These are phyloP conservation scores for Ustilaginoidea virens DNA, from an alignment of 2,329 filamentous ascomycete genomes.

Conservation along the genomic window DNA sequence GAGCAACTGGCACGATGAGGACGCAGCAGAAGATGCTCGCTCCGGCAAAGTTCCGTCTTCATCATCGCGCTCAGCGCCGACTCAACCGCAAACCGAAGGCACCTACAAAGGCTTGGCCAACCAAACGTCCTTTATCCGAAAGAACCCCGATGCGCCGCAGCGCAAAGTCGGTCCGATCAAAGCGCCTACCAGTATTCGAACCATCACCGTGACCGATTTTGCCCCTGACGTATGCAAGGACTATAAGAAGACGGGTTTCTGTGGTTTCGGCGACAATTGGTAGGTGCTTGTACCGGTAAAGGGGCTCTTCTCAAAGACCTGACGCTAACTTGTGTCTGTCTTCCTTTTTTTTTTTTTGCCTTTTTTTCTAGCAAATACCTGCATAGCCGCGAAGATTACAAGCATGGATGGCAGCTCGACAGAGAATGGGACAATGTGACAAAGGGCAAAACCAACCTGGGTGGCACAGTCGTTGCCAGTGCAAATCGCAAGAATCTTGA, in stretches of 20 bases:
- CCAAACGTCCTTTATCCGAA: constrained; percentile 60
- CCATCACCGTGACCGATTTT: constrained; percentile 80
- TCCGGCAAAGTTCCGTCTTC: constrained; percentile 41
- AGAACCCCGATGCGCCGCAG: constrained; percentile 58
- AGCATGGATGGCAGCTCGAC: constrained; percentile 92
- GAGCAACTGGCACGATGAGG: constrained; percentile 78
- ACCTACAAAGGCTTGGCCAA: constrained; percentile 65
- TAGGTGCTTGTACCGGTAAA: constrained; percentile 22
- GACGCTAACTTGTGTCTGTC: constrained; percentile 1
- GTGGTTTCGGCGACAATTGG: constrained; percentile 27
- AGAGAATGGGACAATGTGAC: constrained; percentile 80
- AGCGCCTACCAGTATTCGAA: constrained; percentile 76
- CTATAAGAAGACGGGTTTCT: constrained; percentile 58
- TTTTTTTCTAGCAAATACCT: constrained; percentile 42
- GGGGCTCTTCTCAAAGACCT: background rate
- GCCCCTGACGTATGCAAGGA: constrained; percentile 93
- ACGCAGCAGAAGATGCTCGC: constrained; percentile 29
- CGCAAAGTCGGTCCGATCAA: constrained; percentile 74
- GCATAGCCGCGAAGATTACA: constrained; percentile 63
- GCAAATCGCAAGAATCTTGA: constrained; percentile 29
- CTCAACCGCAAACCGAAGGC: constrained; percentile 35
- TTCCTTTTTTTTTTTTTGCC: background rate
- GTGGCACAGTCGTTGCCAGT: constrained; percentile 46
- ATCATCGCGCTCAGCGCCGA: constrained; percentile 29
- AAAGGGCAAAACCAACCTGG: constrained; percentile 49